These are phyloP conservation scores for Annona cherimola DNA, from an alignment of 164 flowering plant species.

Conservation along the genomic window DNA sequence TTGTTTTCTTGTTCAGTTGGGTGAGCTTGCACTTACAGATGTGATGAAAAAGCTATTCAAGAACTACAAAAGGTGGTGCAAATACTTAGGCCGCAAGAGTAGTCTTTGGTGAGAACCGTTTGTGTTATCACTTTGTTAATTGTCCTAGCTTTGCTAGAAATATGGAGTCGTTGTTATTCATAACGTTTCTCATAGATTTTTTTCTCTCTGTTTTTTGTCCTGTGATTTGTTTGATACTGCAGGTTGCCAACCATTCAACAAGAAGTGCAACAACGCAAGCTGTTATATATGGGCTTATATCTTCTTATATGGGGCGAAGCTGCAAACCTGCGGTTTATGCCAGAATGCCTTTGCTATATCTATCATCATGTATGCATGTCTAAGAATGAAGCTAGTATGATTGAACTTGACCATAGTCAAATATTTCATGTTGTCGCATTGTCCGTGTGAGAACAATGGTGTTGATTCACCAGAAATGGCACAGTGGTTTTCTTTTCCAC, in stretches of 20 bases:
- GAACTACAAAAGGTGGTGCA: constrained; percentile 98
- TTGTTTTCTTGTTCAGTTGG: constrained; percentile 49
- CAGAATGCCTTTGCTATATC: constrained; percentile 97
- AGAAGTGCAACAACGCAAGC: constrained; percentile 93
- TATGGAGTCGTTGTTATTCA: background rate
- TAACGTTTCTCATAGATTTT: background rate
- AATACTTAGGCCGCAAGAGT: constrained; percentile 85
- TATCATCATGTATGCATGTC: constrained; percentile 74
- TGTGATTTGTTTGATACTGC: constrained; percentile 13
- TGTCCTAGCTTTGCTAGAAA: background rate
- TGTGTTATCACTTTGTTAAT: background rate
- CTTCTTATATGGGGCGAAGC: constrained; percentile 99
- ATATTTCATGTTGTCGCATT: too few species aligned
- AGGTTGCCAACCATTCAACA: constrained; percentile 98
- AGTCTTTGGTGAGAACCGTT: constrained; percentile 79
- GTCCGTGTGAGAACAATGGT: too few species aligned
- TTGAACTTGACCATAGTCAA: background rate
- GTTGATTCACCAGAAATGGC: too few species aligned
- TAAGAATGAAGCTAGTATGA: background rate
- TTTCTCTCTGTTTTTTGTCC: background rate
- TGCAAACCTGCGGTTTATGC: constrained; percentile 97
- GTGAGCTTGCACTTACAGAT: constrained; percentile 83
- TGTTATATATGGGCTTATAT: constrained; percentile 87
- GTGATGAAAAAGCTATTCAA: constrained; percentile 98
- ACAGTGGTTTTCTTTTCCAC: too few species aligned